phyloP scores from a whole-genome alignment of 306 rosid species.

The Adenanthera pavonina region DNA sequence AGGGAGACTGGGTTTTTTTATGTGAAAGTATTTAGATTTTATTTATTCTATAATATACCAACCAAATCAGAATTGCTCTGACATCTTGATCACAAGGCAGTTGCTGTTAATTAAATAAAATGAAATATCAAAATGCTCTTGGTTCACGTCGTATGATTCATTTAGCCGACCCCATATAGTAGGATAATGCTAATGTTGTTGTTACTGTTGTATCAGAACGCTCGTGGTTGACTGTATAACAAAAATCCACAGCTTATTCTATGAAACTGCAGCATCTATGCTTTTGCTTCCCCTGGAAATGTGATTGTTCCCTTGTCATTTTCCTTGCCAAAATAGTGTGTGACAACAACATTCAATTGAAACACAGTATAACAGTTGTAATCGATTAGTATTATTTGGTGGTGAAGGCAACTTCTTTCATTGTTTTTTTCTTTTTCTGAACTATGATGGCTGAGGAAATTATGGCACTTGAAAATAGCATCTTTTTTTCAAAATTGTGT shows the following conservation, averaged over 20 bases:
- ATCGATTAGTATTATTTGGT: background rate
- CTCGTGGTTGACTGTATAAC: background rate
- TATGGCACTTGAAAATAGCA: background rate
- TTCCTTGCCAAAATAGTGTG: background rate
- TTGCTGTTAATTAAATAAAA: background rate
- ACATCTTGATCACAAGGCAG: background rate
- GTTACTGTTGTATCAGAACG: no score
- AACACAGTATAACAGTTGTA: background rate
- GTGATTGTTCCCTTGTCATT: background rate
- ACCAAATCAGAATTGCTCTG: background rate
- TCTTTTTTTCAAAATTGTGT: background rate
- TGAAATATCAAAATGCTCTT: background rate
- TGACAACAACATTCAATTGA: background rate
- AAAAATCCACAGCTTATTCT: conserved; percentile 1
- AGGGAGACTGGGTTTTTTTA: background rate
- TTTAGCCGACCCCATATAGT: no score
- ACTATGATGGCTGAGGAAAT: background rate
- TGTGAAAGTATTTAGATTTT: conserved; percentile 22
- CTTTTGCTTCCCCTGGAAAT: background rate
- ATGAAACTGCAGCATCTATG: background rate
- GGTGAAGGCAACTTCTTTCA: background rate
- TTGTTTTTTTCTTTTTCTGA: background rate
- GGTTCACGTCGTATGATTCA: no score
- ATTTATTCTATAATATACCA: background rate
- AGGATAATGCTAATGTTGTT: no score